Percentiles rank a stretch among this genome's conserved stretches.
Evolutionary conservation across 306 rosid species (phyloP).

Genomic region (Medicago arabica): DNA sequence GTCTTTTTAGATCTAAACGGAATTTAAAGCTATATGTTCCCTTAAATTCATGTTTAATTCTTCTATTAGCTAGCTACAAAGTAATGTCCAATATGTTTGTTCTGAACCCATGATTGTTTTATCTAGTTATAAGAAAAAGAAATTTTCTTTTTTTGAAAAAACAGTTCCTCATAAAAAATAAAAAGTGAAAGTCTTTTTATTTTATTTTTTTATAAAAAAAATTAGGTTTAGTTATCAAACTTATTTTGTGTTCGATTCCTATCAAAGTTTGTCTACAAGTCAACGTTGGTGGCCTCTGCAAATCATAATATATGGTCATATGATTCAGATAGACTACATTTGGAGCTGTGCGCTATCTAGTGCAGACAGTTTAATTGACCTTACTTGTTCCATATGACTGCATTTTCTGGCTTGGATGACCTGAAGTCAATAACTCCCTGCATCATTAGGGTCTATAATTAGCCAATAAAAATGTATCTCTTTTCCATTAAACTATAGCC

Average conservation of each 20-base stretch:
- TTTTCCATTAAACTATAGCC: conserved; percentile 31
- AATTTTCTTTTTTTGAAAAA: neutral
- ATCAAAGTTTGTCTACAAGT: conserved; percentile 21
- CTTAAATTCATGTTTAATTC: neutral
- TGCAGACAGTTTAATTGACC: conserved; percentile 34
- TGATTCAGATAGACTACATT: too few relatives aligned
- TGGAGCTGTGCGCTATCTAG: neutral
- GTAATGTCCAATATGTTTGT: conserved; percentile 11
- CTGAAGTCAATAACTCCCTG: neutral
- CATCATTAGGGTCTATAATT: conserved; percentile 11
- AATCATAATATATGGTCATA: neutral
- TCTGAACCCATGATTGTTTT: neutral
- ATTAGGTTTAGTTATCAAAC: neutral
- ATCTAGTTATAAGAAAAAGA: neutral
- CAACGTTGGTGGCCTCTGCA: conserved; percentile 6
- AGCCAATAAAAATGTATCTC: neutral
- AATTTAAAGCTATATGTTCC: neutral
- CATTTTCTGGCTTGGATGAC: neutral
- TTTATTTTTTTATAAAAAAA: neutral
- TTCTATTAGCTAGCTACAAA: neutral
- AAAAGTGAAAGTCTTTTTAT: neutral
- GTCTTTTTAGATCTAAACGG: neutral
- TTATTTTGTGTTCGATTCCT: conserved; percentile 6
- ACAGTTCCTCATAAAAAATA: conserved; percentile 16
- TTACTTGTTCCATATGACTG: conserved; percentile 25